Percentiles rank a stretch among this genome's conserved stretches.
These are phyloP conservation scores for Pseudopithomyces maydicus DNA, from an alignment of 2,329 filamentous ascomycete genomes.

Conservation along the genomic window DNA sequence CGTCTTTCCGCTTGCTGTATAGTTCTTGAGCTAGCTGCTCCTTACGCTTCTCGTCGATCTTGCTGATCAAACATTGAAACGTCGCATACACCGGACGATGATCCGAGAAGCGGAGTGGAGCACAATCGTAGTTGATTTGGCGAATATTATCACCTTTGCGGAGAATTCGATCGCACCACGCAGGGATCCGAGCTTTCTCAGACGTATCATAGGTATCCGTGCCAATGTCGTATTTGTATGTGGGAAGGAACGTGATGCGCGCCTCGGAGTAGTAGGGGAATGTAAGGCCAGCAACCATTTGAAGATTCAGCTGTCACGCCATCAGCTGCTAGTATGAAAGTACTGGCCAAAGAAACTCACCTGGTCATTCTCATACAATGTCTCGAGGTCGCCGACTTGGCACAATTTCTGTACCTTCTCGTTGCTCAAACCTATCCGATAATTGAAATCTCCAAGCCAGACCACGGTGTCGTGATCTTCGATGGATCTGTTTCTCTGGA, in stretches of 20 bases:
- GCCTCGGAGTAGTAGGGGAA: constrained; percentile 94
- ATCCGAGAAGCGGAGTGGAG: constrained; percentile 86
- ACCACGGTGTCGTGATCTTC: constrained; percentile 87
- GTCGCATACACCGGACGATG: constrained; percentile 93
- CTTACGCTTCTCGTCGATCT: constrained; percentile 76
- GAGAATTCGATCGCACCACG: constrained; percentile 94
- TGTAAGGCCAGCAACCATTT: constrained; percentile 90
- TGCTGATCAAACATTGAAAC: constrained; percentile 82
- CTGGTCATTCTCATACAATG: constrained; percentile 90
- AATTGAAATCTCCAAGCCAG: constrained; percentile 98
- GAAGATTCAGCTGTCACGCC: constrained; percentile 73
- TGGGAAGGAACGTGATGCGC: constrained; percentile 85
- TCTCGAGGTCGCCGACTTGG: constrained; percentile 72
- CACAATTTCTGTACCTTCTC: constrained; percentile 79
- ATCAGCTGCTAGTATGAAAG: constrained; percentile 26
- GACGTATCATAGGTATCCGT: constrained; percentile 91
- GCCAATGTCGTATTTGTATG: constrained; percentile 93
- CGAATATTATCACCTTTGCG: constrained; percentile 83
- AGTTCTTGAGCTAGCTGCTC: constrained; percentile 74
- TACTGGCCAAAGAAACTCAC: constrained; percentile 46
- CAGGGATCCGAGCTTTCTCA: constrained; percentile 92
- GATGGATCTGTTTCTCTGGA: constrained; percentile 88
- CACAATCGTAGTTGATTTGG: constrained; percentile 81
- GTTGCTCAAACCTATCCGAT: constrained; percentile 84
- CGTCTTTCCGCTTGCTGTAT: constrained; percentile 69